phyloP scores from a whole-genome alignment of 148 eudicot genomes.

The Rhododendron williamsianum region DNA sequence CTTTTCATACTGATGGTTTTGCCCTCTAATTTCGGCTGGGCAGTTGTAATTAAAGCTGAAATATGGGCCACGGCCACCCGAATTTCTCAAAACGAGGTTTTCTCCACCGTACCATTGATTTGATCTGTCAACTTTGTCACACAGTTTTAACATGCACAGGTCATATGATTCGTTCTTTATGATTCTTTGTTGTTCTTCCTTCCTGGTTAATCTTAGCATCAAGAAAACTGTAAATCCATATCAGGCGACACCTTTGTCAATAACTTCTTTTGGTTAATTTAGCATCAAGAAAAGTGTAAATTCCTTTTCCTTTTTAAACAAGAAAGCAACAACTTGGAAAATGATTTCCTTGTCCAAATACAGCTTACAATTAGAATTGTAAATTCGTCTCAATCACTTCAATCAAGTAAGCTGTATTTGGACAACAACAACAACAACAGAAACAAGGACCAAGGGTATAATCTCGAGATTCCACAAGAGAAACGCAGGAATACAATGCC shows the following conservation, averaged over 20 bases:
- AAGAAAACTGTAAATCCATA: background rate
- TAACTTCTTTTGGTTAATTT: background rate
- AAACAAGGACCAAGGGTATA: background rate
- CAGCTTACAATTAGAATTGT: background rate
- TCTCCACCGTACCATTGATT: background rate
- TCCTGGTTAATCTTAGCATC: background rate
- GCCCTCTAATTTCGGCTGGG: background rate
- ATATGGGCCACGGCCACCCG: background rate
- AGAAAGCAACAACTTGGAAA: background rate
- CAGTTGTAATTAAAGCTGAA: background rate
- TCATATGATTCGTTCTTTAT: background rate
- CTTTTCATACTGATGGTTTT: background rate
- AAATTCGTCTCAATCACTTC: background rate
- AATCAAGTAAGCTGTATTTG: background rate
- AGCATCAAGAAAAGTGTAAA: background rate
- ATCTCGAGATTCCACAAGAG: background rate
- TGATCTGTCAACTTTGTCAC: background rate
- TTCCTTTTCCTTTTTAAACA: background rate
- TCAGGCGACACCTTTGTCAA: background rate
- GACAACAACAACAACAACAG: background rate
- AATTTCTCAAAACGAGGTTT: background rate
- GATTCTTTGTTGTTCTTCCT: background rate
- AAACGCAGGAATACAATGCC: background rate
- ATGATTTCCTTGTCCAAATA: background rate
- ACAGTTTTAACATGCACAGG: background rate